Conservation (phyloP, 768 basidiomycete species). For the Tylopilus cervinicoccineus region DNA sequence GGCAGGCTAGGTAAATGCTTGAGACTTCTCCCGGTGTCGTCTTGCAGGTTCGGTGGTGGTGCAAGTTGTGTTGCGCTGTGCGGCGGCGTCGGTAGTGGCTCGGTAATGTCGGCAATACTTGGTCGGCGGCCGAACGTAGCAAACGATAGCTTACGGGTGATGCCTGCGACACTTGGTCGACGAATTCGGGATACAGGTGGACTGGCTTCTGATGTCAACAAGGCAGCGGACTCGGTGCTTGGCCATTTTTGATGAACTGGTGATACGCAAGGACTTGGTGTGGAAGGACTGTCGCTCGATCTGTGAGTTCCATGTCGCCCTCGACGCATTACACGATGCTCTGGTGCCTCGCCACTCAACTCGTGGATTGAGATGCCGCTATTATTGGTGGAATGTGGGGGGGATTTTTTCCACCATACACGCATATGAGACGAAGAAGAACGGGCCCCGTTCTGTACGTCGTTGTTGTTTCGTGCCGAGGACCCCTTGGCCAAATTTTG, state of each 20-base stretch:
- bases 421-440: slow-evolving; percentile 18
- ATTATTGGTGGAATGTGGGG: slow-evolving; percentile 8
- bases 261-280: slow-evolving; percentile 20
- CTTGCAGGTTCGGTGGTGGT: slow-evolving; percentile 13
- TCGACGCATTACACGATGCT: slow-evolving; percentile 4
- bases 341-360: slow-evolving; percentile 1
- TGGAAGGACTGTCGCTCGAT: slow-evolving; percentile 12
- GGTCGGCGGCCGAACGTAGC: slow-evolving; percentile 25
- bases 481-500: slow-evolving; percentile 2
- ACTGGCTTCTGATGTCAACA: slow-evolving; percentile 6
- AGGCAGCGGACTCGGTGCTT: slow-evolving; percentile 18
- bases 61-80: slow-evolving; percentile 16
- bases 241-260: slow-evolving; percentile 19
- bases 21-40: slow-evolving; percentile 9
- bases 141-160: slow-evolving; percentile 31
- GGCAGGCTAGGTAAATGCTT: slow-evolving; percentile 27
- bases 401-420: slow-evolving; percentile 31
- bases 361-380: slow-evolving; percentile 13
- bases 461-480: slow-evolving; percentile 1
- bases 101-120: slow-evolving; percentile 20
- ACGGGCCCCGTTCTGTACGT: slow-evolving; percentile 2
- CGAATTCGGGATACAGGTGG: slow-evolving; percentile 7
- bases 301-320: slow-evolving; percentile 7
- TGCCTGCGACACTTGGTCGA: slow-evolving; percentile 28
- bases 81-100: slow-evolving; percentile 19